Evolutionary conservation across 495 filamentous ascomycete species (phyloP), one percentile per base, ranked within the genome.

Genomic region (Niebla homalea): DNA sequence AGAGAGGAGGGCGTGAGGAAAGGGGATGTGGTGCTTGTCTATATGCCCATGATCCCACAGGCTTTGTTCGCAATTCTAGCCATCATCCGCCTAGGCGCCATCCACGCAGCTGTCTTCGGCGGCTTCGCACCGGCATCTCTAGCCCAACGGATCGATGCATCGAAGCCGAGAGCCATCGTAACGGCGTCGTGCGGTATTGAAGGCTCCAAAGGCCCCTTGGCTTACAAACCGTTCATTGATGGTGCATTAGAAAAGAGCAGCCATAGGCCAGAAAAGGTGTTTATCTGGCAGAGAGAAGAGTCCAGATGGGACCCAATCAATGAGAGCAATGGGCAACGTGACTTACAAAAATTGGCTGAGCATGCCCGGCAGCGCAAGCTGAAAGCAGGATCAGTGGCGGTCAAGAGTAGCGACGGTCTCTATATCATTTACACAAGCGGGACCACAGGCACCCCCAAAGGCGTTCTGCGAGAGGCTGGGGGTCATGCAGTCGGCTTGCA

Each of bases 21-120:
- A 64, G 89, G 89, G 0, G 89, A 95, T 72, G 81, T 90, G 4
- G 87, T 96, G n/a, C 70, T 95, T 43, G 79, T 95, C 44, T 95
- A 95, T 64, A 96, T 95, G 89, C 90, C 89, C 48, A 95, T 96
- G 89, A 88, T 96, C 35, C 90, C 89, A 1, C 83, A 86, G 4
- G 83, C 89, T 7, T 61, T 94, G 16, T 82, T 93, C 44, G 89
- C 85, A 19, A 84, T 88, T 20, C 79, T 95, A 3, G 87, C 90
- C 22, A 78, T 85, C 54, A 75, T 75, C 38, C 82, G 89, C 0
- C 70, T 96, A 0, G 90, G 90, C 20, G 89, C 90, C 6, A 81
- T 94, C 48, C 89, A 96, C 56, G 79, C 85, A 4, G 88, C 90
- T 7, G 89, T 96, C 3, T 96, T 96, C 62, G 90, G 89, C 11